Evolutionary conservation across 129 eudicot species (phyloP).

Genomic region (Kitagawia praeruptora): DNA sequence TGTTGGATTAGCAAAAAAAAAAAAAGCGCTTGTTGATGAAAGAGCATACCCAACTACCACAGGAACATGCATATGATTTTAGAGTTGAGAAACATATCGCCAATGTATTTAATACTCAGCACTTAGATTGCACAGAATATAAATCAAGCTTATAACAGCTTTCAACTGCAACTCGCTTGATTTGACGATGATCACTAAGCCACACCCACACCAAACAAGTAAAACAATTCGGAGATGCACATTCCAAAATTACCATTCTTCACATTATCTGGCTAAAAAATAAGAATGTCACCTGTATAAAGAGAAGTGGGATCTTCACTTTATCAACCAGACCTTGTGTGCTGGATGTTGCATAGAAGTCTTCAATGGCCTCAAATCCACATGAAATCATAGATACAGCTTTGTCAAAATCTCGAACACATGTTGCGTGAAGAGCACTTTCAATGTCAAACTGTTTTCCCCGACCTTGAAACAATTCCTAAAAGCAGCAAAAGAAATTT

Average conservation of each 20-base stretch:
- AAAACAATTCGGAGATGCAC: not conserved
- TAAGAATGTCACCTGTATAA: constrained; percentile 57
- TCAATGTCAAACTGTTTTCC: constrained; percentile 74
- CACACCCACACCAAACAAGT: not conserved
- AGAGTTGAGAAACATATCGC: not conserved
- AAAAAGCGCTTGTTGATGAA: not conserved
- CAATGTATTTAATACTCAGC: not conserved
- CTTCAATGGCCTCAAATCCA: constrained; percentile 62
- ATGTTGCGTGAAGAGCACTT: constrained; percentile 57
- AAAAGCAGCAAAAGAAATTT: constrained; percentile 12
- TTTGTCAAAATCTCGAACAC: constrained; percentile 65
- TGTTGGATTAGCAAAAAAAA: too few relatives aligned
- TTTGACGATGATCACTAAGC: not conserved
- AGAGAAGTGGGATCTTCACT: constrained; percentile 84
- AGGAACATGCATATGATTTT: not conserved
- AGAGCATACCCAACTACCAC: not conserved
- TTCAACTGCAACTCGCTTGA: not conserved
- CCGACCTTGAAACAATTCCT: constrained; percentile 88
- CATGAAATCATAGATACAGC: constrained; percentile 77
- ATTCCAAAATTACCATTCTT: not conserved
- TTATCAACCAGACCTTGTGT: constrained; percentile 46
- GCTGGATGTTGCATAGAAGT: constrained; percentile 60
- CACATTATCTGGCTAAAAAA: not conserved
- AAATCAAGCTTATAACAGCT: not conserved
- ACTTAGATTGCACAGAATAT: not conserved